Evolutionary conservation across 2,329 filamentous ascomycete genomes (phyloP), one percentile per base, ranked within the genome.

Genomic region (Pseudodiploospora longispora): DNA sequence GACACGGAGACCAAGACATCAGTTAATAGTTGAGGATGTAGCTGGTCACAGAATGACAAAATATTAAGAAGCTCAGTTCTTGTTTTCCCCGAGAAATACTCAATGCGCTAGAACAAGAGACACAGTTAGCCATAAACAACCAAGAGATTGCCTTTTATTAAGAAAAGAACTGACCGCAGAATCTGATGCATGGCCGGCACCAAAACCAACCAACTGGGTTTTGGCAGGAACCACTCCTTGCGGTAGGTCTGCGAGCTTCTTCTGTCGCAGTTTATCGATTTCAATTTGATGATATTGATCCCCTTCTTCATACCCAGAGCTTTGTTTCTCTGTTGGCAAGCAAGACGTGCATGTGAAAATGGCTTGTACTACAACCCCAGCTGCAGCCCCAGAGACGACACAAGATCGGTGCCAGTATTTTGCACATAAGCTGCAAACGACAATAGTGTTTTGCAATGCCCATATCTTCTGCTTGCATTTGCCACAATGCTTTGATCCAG

Each of bases 1-100:
- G 68, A 64, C n/a, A 69, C 60, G 3, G 66, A 68, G 6, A 67
- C 63, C 28, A 70, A 57, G 4, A 71, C 47, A 40, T 71, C 64
- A 10, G 62, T 59, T 2, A 71, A 57, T 8, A 71, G 63, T 31
- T 66, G 63, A 2, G 67, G 65, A 27, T 63, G 57, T 10, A 70
- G 52, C 44, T 66, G 64, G 40, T 70, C 65, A 46, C 64, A 66
- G 33, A 70, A 61, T 3, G 62, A 62, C 3, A 71, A 49, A 7
- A 71, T 52, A 30, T 66, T 65, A 27, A 71, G 54, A 1, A 68
- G 54, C 41, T 71, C 67, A 4, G 56, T 63, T 39, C 56, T 64
- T 39, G 57, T 58, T 46, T 67, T 61, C 6, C 50, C 47, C 19
- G 55, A 58, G 46, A 71, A 71, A 46, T 71, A 70, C 30, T 63